Conservation (phyloP, 1,284 basidiomycete genomes). For the Ustilago bromivora region DNA sequence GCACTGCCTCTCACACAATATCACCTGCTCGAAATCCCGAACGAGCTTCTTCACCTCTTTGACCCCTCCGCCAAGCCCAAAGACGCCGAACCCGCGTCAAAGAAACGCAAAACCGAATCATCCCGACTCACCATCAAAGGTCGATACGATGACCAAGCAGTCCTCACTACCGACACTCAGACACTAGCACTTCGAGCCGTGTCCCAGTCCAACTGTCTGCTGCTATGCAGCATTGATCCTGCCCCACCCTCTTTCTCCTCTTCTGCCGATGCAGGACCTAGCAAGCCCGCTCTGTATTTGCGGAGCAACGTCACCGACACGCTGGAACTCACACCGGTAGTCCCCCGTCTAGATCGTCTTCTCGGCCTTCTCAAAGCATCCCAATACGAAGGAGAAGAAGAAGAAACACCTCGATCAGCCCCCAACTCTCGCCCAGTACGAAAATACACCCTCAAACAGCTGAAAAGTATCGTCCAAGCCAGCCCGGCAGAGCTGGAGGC, state of each 20-base stretch:
- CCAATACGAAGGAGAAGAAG: slow-evolving; percentile 55
- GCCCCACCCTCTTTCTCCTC: neutral
- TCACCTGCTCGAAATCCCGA: slow-evolving; percentile 53
- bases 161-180: slow-evolving; percentile 55
- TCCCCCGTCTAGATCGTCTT: slow-evolving; percentile 57
- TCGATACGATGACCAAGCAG: slow-evolving; percentile 60
- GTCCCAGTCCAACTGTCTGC: slow-evolving; percentile 62
- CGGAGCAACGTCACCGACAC: slow-evolving; percentile 55
- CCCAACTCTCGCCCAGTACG: slow-evolving; percentile 16
- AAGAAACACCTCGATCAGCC: slow-evolving; percentile 17
- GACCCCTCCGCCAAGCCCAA: slow-evolving; percentile 21
- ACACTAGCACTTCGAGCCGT: slow-evolving; percentile 64
- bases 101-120: slow-evolving; percentile 28
- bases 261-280: slow-evolving; percentile 9
- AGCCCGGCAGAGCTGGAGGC: slow-evolving; percentile 55
- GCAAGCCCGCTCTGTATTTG: slow-evolving; percentile 38
- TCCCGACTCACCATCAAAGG: slow-evolving; percentile 62
- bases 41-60: slow-evolving; percentile 50
- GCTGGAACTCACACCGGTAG: slow-evolving; percentile 59
- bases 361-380: slow-evolving; percentile 51
- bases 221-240: slow-evolving; percentile 54
- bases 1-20: slow-evolving; percentile 41
- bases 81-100: slow-evolving; percentile 25
- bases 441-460: slow-evolving; percentile 60
- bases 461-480: slow-evolving; percentile 64